Conservation (phyloP, 345 rosid species). For the Sisymbrium irio region DNA sequence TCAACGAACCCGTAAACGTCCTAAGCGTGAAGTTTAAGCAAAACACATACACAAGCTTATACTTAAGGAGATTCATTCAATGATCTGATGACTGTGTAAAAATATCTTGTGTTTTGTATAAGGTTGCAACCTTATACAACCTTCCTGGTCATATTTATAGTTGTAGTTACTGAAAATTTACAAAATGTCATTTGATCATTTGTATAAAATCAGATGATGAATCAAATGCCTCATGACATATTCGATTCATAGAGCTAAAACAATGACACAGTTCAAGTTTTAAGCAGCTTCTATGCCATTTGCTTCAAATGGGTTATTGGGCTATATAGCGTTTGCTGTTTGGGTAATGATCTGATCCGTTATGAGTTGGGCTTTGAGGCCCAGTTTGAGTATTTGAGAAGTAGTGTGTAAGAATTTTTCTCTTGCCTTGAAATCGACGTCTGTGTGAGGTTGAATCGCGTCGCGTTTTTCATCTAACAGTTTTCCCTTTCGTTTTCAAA, state of each 20-base stretch:
- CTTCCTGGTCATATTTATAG: background rate
- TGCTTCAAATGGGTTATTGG: background rate
- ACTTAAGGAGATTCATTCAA: background rate
- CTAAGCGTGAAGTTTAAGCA: conserved; percentile 58
- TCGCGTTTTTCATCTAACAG: conserved; percentile 19
- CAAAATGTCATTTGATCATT: background rate
- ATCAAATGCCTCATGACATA: background rate
- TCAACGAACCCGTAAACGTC: conserved; percentile 63
- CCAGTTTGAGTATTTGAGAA: conserved; percentile 3
- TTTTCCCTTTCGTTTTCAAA: conserved; percentile 14
- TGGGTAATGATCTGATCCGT: background rate
- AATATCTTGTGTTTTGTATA: conserved; percentile 8
- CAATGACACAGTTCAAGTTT: background rate
- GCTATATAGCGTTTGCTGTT: background rate
- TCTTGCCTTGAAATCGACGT: conserved; percentile 17
- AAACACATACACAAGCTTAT: background rate
- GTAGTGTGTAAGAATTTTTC: background rate
- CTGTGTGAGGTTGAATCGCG: conserved; percentile 23
- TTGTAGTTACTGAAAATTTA: conserved; percentile 2
- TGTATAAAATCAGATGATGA: background rate
- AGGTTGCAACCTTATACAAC: conserved; percentile 18
- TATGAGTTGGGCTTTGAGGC: conserved; percentile 8
- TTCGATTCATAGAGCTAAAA: background rate
- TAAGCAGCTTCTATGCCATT: background rate
- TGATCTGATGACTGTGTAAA: background rate